A percentile compares a stretch with the other conserved stretches of the same genome.
Evolutionary conservation across 2,329 filamentous ascomycete genomes (phyloP).

Genomic region (Clarireedia sp.): DNA sequence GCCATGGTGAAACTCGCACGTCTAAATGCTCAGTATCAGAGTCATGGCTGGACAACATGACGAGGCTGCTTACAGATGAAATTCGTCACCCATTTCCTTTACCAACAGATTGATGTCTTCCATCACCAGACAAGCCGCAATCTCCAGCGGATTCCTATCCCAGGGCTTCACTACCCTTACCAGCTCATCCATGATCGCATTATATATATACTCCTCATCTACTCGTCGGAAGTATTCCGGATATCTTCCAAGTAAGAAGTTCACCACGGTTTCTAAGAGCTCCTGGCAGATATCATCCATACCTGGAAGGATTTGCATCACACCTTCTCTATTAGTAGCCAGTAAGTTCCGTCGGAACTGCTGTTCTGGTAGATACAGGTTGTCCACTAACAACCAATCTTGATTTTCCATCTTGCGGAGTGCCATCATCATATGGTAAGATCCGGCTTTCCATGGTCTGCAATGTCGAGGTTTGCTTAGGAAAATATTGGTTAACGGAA

Average conservation of each 20-base stretch:
- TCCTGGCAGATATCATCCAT: slow-evolving; percentile 35
- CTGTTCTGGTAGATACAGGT: slow-evolving; percentile 36
- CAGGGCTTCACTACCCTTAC: slow-evolving; percentile 30
- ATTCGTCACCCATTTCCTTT: slow-evolving; percentile 32
- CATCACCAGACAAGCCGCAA: slow-evolving; percentile 40
- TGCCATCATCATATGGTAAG: slow-evolving; percentile 26
- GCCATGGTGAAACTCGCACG: slow-evolving; percentile 42
- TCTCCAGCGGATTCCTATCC: slow-evolving; percentile 36
- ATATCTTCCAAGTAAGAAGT: slow-evolving; percentile 36
- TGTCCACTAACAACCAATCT: slow-evolving; percentile 32
- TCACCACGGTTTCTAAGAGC: slow-evolving; percentile 37
- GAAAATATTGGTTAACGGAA: too few relatives aligned
- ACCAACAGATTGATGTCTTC: slow-evolving; percentile 43
- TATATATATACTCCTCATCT: slow-evolving; percentile 29
- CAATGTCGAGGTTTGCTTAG: slow-evolving; percentile 11
- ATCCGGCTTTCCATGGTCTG: slow-evolving; percentile 20
- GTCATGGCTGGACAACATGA: neutral
- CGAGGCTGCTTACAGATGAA: slow-evolving; percentile 16
- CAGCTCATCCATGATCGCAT: slow-evolving; percentile 35
- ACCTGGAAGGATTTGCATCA: slow-evolving; percentile 36
- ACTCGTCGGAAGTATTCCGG: slow-evolving; percentile 31
- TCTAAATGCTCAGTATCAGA: slow-evolving; percentile 32
- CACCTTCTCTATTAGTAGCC: slow-evolving; percentile 31
- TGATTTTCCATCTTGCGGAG: slow-evolving; percentile 22
- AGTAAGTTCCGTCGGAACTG: slow-evolving; percentile 35